Percentiles rank a stretch among this genome's conserved stretches.
Evolutionary conservation across 106 monocot species (phyloP).

Genomic region (Acanthochlamys bracteata): DNA sequence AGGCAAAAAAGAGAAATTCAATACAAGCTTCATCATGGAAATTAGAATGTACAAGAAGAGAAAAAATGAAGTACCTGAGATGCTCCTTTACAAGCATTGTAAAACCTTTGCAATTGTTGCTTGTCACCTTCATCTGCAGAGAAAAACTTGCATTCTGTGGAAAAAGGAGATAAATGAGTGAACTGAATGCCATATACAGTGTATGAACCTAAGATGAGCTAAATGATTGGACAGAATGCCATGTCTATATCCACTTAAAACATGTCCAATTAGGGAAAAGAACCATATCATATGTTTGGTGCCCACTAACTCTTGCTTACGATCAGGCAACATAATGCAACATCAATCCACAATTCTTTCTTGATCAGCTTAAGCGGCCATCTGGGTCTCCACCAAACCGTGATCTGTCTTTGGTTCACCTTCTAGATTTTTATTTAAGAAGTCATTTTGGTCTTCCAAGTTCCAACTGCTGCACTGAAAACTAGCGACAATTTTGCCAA

Average conservation of each 20-base stretch:
- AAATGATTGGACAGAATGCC: background rate
- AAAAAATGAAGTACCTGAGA: constrained; percentile 38
- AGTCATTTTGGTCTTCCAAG: no score
- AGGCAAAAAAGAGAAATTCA: background rate
- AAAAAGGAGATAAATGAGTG: background rate
- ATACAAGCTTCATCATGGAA: background rate
- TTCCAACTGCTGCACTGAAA: no score
- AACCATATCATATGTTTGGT: background rate
- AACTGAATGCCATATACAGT: background rate
- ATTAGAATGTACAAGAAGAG: background rate
- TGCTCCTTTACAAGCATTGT: constrained; percentile 71
- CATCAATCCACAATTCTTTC: no score
- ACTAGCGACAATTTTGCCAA: no score
- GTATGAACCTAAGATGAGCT: background rate
- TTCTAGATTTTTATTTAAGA: no score
- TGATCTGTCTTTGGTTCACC: no score
- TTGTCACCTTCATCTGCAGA: constrained; percentile 82
- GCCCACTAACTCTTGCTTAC: background rate
- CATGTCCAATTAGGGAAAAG: background rate
- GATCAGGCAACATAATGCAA: no score
- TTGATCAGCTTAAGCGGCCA: no score
- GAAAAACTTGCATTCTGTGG: constrained; percentile 44
- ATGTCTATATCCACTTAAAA: background rate
- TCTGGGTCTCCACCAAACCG: no score
- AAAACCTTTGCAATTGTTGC: constrained; percentile 59